Percentiles rank a stretch among this genome's conserved stretches.
Evolutionary conservation across 805 yeast species (phyloP).

Genomic region (Kluyveromyces lactis): DNA sequence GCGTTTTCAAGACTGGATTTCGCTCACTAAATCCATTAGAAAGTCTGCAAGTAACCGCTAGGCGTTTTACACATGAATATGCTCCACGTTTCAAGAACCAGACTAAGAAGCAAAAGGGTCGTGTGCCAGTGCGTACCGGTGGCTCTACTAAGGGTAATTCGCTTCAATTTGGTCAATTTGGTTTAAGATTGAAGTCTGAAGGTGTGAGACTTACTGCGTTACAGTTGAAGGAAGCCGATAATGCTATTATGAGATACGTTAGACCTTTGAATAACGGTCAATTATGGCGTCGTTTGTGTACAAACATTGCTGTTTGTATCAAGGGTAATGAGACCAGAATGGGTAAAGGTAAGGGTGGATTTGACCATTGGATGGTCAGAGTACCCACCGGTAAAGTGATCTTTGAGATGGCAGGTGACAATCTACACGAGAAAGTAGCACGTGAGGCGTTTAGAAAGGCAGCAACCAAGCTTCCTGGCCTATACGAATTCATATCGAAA

Average conservation of each 20-base stretch:
- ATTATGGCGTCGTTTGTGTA: conserved; percentile 70
- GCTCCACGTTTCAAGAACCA: conserved; percentile 64
- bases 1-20: conserved; percentile 1
- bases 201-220: conserved; percentile 81
- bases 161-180: conserved; percentile 73
- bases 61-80: conserved; percentile 53
- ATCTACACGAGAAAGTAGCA: conserved; percentile 82
- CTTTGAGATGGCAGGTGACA: conserved; percentile 70
- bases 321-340: conserved; percentile 99
- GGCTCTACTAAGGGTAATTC: conserved; percentile 88
- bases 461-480: conserved; percentile 85
- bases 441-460: conserved; percentile 84
- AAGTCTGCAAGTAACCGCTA: conserved; percentile 4
- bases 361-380: conserved; percentile 94
- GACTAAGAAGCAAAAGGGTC: conserved; percentile 82
- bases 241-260: conserved; percentile 72
- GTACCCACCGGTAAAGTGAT: conserved; percentile 92
- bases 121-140: conserved; percentile 90
- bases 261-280: conserved; percentile 59
- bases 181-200: conserved; percentile 79
- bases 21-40: neutral
- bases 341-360: conserved; percentile 99
- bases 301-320: conserved; percentile 84
- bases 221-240: conserved; percentile 87
- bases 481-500: conserved; percentile 71